phyloP scores from a whole-genome alignment of 345 rosid species.

The Lepidium sativum region DNA sequence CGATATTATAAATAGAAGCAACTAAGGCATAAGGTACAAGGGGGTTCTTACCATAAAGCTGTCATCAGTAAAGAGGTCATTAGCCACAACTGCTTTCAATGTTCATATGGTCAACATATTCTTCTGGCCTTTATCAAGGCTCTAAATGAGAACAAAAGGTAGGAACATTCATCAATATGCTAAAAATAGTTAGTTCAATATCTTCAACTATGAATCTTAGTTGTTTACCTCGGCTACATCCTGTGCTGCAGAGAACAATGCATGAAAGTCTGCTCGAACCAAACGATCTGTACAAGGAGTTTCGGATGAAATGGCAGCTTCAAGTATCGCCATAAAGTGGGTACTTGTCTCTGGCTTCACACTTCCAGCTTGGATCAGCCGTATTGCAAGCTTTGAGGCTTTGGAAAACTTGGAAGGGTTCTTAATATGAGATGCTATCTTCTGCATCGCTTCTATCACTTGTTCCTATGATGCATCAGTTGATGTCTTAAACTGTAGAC shows the following conservation, averaged over 20 bases:
- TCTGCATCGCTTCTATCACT: slow-evolving; percentile 86
- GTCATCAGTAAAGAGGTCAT: slow-evolving; percentile 90
- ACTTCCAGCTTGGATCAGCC: slow-evolving; percentile 80
- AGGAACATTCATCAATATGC: slow-evolving; percentile 9
- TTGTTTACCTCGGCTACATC: slow-evolving; percentile 58
- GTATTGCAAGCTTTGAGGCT: slow-evolving; percentile 91
- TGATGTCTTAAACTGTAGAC: slow-evolving; percentile 80
- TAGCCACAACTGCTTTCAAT: slow-evolving; percentile 70
- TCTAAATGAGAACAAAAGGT: slow-evolving; percentile 38
- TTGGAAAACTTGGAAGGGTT: slow-evolving; percentile 66
- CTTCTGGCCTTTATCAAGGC: slow-evolving; percentile 62
- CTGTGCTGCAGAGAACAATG: slow-evolving; percentile 77
- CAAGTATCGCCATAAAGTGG: slow-evolving; percentile 68
- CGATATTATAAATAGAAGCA: too few species aligned
- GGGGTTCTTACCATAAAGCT: slow-evolving; percentile 72
- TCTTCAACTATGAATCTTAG: neutral
- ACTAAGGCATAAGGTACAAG: neutral
- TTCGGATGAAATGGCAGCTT: slow-evolving; percentile 71
- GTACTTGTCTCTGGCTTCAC: slow-evolving; percentile 73
- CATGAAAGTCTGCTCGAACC: slow-evolving; percentile 62
- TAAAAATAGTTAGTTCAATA: neutral
- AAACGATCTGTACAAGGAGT: slow-evolving; percentile 74
- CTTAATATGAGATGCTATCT: slow-evolving; percentile 80
- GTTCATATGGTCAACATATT: slow-evolving; percentile 63
- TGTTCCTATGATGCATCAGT: slow-evolving; percentile 82